These are phyloP conservation scores for Cytospora paraplurivora DNA, from an alignment of 2,329 filamentous ascomycete species.

Conservation along the genomic window DNA sequence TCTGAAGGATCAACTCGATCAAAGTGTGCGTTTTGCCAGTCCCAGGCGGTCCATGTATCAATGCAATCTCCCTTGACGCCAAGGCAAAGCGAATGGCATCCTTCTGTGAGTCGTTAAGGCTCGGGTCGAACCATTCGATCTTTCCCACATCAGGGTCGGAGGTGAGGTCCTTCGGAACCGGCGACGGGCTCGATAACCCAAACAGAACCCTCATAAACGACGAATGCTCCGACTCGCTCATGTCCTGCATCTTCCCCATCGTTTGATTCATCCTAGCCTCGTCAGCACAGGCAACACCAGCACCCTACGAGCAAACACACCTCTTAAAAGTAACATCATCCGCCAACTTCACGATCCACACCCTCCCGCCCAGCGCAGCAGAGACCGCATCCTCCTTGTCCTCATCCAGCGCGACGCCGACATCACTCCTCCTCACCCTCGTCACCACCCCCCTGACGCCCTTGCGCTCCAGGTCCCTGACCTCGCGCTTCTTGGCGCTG, in stretches of 20 bases:
- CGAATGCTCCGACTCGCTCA: slow-evolving; percentile 60
- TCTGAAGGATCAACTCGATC: slow-evolving; percentile 91
- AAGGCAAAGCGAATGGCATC: slow-evolving; percentile 80
- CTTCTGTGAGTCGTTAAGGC: slow-evolving; percentile 67
- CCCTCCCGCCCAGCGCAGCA: slow-evolving; percentile 47
- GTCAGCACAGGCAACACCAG: slow-evolving; percentile 1
- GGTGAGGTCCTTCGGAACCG: slow-evolving; percentile 46
- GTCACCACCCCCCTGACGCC: slow-evolving; percentile 72
- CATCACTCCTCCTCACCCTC: slow-evolving; percentile 57
- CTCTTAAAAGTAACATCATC: slow-evolving; percentile 68
- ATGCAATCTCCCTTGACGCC: slow-evolving; percentile 75
- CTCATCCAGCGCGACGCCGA: slow-evolving; percentile 72
- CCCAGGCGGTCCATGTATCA: slow-evolving; percentile 94
- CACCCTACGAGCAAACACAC: slow-evolving; percentile 37
- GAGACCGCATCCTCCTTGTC: slow-evolving; percentile 52
- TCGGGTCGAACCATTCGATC: slow-evolving; percentile 63
- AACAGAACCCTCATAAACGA: slow-evolving; percentile 64
- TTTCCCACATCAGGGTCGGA: slow-evolving; percentile 46
- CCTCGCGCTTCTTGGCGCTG: slow-evolving; percentile 71
- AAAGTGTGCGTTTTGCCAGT: slow-evolving; percentile 97
- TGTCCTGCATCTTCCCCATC: slow-evolving; percentile 62
- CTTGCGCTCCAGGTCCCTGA: slow-evolving; percentile 68
- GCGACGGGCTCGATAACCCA: slow-evolving; percentile 56
- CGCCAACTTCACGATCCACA: slow-evolving; percentile 69
- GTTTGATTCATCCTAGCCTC: slow-evolving; percentile 60